Evolutionary conservation across 2,329 filamentous ascomycete species (phyloP), one percentile per base, ranked within the genome.

Genomic region (Microcera coccophila): DNA sequence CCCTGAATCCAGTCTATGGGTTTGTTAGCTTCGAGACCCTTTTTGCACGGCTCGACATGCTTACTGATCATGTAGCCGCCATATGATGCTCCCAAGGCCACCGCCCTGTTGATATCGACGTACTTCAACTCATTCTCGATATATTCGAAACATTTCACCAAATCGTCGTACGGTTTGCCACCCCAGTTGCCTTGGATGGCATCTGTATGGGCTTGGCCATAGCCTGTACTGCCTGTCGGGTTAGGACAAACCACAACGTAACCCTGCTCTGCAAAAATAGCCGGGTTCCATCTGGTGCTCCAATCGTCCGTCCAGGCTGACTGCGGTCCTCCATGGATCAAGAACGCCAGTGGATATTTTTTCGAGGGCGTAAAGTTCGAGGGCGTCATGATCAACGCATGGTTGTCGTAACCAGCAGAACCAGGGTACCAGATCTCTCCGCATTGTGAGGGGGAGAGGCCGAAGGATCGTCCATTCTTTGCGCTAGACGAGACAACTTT

Each of bases 311-410:
- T 69, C 84, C 86, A 91, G 0, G 86, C 79, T 17, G 82, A 79
- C 62, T 93, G 87, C 0, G 88, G 88, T 0, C 89, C 89, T 41
- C 89, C 89, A 58, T 95, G 89, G 49, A 94, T 86, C 32, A 90
- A 69, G 60, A 90, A 84, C 2, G 85, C 80, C 4, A 95, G 72
- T 0, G 89, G 89, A 57, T 91, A 94, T 50, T 79, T 89, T 64
- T 88, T 84, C 15, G 65, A 71, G 8, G 75, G 65, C 57, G 87
- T 76, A 59, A 91, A 94, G 54, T 76, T 51, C 0, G 80, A 82
- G 0, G 82, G 85, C 45, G 77, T 80, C 53, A 88, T 69, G 31
- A 70, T 78, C 59, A 85, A 78, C 1, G 84, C 82, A 53, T 89
- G 85, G n/a, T 87, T 76, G 24, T 79, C 67, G 48, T 84, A 83